Conservation (phyloP, 2,329 filamentous ascomycete genomes). For the Leptographium wingfieldii region DNA sequence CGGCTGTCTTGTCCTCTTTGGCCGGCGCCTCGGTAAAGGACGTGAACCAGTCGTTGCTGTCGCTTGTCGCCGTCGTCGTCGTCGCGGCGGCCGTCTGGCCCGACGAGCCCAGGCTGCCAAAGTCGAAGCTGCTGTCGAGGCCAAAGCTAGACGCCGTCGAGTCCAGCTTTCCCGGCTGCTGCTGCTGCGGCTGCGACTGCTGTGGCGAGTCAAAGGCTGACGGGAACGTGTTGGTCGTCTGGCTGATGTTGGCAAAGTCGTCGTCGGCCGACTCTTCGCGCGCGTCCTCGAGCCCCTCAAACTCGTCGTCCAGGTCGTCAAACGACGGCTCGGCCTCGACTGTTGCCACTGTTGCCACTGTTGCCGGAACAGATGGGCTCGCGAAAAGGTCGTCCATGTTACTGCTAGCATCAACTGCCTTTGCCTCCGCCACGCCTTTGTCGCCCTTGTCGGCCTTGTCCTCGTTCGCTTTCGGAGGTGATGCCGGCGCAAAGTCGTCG, state of each 20-base stretch:
- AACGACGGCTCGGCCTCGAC: conserved; percentile 20
- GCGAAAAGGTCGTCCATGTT: neutral
- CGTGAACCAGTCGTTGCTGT: conserved; percentile 61
- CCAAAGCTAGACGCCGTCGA: conserved; percentile 24
- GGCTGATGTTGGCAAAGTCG: conserved; percentile 63
- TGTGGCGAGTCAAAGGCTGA: conserved; percentile 65
- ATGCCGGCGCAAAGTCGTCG: conserved; percentile 80
- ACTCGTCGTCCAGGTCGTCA: conserved; percentile 67
- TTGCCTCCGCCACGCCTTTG: neutral
- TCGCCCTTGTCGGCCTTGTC: neutral
- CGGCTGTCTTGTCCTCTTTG: conserved; percentile 3
- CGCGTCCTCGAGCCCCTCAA: conserved; percentile 72
- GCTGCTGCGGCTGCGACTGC: conserved; percentile 12
- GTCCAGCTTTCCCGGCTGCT: conserved; percentile 33
- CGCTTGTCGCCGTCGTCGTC: conserved; percentile 13
- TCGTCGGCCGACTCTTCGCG: conserved; percentile 71
- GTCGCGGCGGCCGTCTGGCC: conserved; percentile 18
- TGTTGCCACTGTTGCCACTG: neutral
- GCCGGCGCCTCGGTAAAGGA: neutral
- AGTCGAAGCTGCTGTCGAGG: conserved; percentile 47
- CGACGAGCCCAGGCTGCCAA: conserved; percentile 31
- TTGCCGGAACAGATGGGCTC: neutral
- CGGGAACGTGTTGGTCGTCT: conserved; percentile 67
- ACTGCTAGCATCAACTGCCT: neutral
- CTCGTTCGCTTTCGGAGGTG: conserved; percentile 26